Base-by-base conservation (phyloP, 2,329 filamentous ascomycete species). In the Pseudogymnoascus sp. region DNA sequence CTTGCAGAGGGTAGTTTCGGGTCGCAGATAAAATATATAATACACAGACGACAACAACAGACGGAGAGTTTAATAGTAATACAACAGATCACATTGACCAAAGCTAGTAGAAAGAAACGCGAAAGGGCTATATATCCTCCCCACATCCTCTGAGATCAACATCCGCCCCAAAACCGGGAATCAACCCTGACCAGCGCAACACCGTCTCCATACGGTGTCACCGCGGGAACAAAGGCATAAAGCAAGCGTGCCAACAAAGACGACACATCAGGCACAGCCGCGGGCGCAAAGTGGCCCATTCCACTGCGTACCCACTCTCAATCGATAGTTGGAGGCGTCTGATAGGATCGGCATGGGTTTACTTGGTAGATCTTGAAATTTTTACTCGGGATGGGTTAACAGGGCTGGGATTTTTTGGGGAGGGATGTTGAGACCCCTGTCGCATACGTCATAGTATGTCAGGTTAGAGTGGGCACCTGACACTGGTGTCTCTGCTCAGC, bases 171-270 rank as follows among this genome's bases (percentile, higher is more conserved):
- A 54, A 54, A 54, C 47, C 47, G 47, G 47, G 33, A 33, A n/a
- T 17, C 29, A 11, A 33, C 47, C 47, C 29, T 54, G 47, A 3
- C 41, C 41, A 15, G 13, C 41, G 5, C 21, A 21, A 21, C 21
- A 21, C 21, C 21, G 21, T 21, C 21, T 21, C 21, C 21, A 21
- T 21, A 21, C 21, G 21, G 21, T 21, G 21, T 21, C 21, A 21
- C 21, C 21, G 21, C 1, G 21, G 21, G 21, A 21, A 21, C 41
- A 50, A 50, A 15, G 44, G 24, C 21, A 24, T 24, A 50, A 50
- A 17, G n/a, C 44, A 54, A 54, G 9, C 44, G 26, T 50, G 47
- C 15, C 47, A 54, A 54, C 47, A 54, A 54, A 33, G 47, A 50
- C 9, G 1, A 7, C 3, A 50, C 26, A 31, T 11, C 26, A 54